Evolutionary conservation across 768 basidiomycete genomes (phyloP), one percentile per base, ranked within the genome.

Genomic region (Pilatotrama ljubarskyi): DNA sequence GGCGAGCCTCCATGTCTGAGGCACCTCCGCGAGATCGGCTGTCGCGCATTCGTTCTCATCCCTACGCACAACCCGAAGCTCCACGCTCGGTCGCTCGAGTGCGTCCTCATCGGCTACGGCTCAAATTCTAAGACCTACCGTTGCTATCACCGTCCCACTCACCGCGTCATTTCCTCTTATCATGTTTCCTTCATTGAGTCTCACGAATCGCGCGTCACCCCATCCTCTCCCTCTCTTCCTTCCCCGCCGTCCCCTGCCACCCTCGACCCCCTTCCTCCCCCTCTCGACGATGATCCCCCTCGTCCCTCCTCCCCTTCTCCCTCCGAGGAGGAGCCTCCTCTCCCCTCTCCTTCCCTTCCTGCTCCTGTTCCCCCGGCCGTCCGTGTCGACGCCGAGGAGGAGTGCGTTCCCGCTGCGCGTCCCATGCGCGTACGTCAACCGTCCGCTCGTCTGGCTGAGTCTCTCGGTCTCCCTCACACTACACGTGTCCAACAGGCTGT

Each of bases 1-100:
- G 64, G 64, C 11, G 5, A 18, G 1, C 63, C 61, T 17, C 70
- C 70, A 0, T 53, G 65, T 20, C 40, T 70, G 0, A 56, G 53
- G 4, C 64, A 70, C 51, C 61, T 73, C 1, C 55, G 70, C 0
- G 69, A 70, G 38, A 67, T 70, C 8, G 73, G 73, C 2, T 69
- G 59, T 6, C 35, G 54, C 0, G 69, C 66, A 0, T 72, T 65
- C 25, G 69, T 70, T 0, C 61, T 64, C 5, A 62, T 68, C 24
- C 53, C 50, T 15, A 29, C 48, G 0, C 60, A 69, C 38, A 67
- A 68, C 32, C 65, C 65, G 0, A 72, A 72, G 36, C 51, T 69
- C 3, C 41, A 61, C 22, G 55, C 43, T 0, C 50, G 64, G 1
- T 67, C 69, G 0, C 15, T 63, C 4, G 66, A 68, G 41, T 66